phyloP scores from a whole-genome alignment of 352 stramenopile species.

The Globisporangium ultimum region DNA sequence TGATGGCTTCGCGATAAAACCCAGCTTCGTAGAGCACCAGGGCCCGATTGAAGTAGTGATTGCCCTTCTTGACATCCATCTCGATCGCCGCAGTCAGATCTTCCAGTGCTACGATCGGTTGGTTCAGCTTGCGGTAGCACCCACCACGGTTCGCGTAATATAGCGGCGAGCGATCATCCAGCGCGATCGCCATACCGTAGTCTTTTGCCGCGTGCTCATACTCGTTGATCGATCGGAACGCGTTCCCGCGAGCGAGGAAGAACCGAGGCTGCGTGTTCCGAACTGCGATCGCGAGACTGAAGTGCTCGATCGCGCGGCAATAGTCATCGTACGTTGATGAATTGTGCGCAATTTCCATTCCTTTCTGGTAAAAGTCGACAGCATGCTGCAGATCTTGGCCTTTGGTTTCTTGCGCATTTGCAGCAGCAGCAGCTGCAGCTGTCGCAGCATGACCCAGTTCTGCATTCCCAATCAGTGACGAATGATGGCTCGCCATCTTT shows the following conservation, averaged over 20 bases:
- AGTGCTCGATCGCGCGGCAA: slow-evolving; percentile 66
- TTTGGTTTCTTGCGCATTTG: slow-evolving; percentile 38
- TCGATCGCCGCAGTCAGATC: slow-evolving; percentile 71
- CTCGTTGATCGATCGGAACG: slow-evolving; percentile 68
- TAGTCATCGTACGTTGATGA: slow-evolving; percentile 58
- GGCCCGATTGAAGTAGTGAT: slow-evolving; percentile 75
- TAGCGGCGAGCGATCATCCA: slow-evolving; percentile 62
- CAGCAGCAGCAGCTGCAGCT: not conserved
- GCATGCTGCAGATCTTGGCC: slow-evolving; percentile 68
- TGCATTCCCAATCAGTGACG: too few relatives aligned
- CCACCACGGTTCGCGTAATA: slow-evolving; percentile 74
- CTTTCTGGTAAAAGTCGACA: slow-evolving; percentile 76
- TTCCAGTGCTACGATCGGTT: slow-evolving; percentile 50
- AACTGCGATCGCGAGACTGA: slow-evolving; percentile 72
- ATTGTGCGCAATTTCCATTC: slow-evolving; percentile 60
- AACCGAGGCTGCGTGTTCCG: slow-evolving; percentile 67
- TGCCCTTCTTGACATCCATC: slow-evolving; percentile 64
- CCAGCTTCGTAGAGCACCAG: slow-evolving; percentile 62
- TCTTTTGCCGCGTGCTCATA: slow-evolving; percentile 59
- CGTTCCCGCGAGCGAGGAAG: slow-evolving; percentile 71
- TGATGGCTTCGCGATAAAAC: slow-evolving; percentile 64
- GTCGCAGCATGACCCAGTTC: not conserved
- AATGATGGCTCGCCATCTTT: too few relatives aligned
- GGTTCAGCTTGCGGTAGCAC: slow-evolving; percentile 72
- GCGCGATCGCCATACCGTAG: slow-evolving; percentile 48